Percentiles rank a stretch among this genome's conserved stretches.
Conservation (phyloP, 148 eudicot genomes). For the Fagopyrum homotropicum region DNA sequence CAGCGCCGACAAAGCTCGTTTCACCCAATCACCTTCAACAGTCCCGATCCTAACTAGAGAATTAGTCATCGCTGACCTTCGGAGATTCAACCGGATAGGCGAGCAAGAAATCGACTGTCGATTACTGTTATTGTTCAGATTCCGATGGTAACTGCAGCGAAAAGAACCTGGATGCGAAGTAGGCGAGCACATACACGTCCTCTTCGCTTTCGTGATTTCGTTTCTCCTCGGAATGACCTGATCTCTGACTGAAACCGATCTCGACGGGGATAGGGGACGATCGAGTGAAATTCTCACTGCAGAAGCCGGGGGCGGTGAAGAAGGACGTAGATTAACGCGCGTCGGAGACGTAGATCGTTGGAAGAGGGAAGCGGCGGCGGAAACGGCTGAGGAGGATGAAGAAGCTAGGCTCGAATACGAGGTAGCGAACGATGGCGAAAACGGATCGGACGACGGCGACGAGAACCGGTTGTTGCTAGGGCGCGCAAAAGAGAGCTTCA, state of each 20-base stretch:
- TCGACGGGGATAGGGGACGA: conserved; percentile 39
- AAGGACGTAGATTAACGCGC: conserved; percentile 8
- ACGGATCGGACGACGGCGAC: conserved; percentile 22
- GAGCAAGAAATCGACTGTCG: conserved; percentile 26
- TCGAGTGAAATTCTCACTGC: conserved; percentile 46
- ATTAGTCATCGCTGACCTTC: conserved; percentile 72
- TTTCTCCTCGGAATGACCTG: conserved; percentile 20
- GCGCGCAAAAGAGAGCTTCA: conserved; percentile 17
- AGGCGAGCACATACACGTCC: conserved; percentile 78
- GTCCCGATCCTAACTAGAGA: conserved; percentile 67
- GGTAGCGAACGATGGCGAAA: conserved; percentile 20
- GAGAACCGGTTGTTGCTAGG: conserved; percentile 13
- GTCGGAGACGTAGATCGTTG: conserved; percentile 14
- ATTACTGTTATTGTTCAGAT: background rate
- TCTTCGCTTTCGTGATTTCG: conserved; percentile 23
- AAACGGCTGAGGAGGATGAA: conserved; percentile 6
- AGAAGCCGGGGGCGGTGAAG: conserved; percentile 19
- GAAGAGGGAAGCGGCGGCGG: conserved; percentile 13
- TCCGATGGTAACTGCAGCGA: conserved; percentile 60
- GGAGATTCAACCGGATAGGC: conserved; percentile 41
- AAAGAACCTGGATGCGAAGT: conserved; percentile 81
- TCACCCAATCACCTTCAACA: conserved; percentile 71
- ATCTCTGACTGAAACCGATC: conserved; percentile 37
- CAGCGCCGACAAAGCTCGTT: conserved; percentile 52
- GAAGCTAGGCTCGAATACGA: conserved; percentile 25